Evolutionary conservation across 1,139 yeast species (phyloP), one percentile per base, ranked within the genome.

Genomic region (Taiozyma sp.): DNA sequence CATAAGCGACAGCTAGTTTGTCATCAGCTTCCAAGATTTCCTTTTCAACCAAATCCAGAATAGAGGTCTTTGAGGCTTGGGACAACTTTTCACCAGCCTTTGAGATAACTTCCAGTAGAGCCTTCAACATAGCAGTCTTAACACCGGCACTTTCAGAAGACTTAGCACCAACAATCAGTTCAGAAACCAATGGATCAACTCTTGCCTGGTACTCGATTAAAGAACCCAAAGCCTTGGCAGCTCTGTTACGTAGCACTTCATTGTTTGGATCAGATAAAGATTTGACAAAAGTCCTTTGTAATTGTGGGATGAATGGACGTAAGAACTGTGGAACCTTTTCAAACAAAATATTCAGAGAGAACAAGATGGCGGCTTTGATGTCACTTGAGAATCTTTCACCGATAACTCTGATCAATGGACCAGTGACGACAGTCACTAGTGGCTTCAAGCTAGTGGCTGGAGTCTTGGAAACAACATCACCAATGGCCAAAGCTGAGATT

Each of bases 341-440:
- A 64, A 95, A 81, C 64, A 95, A 75, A 57, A 81, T 80, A 64
- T 87, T 87, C 68, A 95, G 78, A 1, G 98, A 96, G 59, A 79
- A 78, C 65, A 95, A 76, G 60, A 95, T 93, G 28, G 96, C 96
- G 34, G 96, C 85, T 76, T 93, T 93, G 63, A 93, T 89, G 60
- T 90, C 96, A 56, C 96, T 79, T 34, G 85, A 80, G 59, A 89
- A 93, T 68, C 96, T 84, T 70, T 95, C 99, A 63, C 99, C 99
- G 67, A 93, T 89, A 52, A 92, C 96, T 78, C 99, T 90, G 71
- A 95, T 95, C 66, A 95, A 79, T 46, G 99, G 99, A 71, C 99
- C 99, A 39, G 97, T 92, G 58, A 95, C 89, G 44, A 84, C 84
- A 12, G 99, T 93, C 28, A 96, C 97, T 69, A 85, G 88, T 42